Evolutionary conservation across 2,329 filamentous ascomycete species (phyloP).

Genomic region (Pseudogymnoascus sp.): DNA sequence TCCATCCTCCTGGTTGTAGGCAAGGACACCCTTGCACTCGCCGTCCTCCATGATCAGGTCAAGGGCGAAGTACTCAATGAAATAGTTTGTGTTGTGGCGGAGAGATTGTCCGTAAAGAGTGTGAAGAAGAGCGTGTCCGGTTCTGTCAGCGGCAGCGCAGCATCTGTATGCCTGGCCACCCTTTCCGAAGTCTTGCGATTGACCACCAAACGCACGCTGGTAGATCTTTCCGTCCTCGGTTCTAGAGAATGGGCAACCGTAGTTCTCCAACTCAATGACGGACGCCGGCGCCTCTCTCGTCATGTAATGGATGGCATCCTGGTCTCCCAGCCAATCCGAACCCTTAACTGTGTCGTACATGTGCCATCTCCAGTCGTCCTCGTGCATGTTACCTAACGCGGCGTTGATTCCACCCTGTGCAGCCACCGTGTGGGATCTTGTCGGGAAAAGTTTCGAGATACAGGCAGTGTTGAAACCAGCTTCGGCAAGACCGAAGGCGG

Average conservation of each 20-base stretch:
- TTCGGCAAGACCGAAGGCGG: slow-evolving; percentile 78
- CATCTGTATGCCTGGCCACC: slow-evolving; percentile 97
- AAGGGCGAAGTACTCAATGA: slow-evolving; percentile 97
- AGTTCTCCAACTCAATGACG: slow-evolving; percentile 93
- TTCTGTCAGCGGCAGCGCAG: slow-evolving; percentile 92
- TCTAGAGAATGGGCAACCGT: slow-evolving; percentile 92
- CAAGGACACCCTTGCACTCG: slow-evolving; percentile 90
- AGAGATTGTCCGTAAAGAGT: slow-evolving; percentile 97
- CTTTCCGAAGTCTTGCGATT: slow-evolving; percentile 90
- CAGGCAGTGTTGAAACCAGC: slow-evolving; percentile 85
- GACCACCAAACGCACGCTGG: slow-evolving; percentile 96
- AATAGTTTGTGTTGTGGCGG: slow-evolving; percentile 98
- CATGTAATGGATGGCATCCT: slow-evolving; percentile 98
- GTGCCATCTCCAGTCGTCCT: slow-evolving; percentile 98
- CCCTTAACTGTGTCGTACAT: slow-evolving; percentile 99
- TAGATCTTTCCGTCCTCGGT: slow-evolving; percentile 97
- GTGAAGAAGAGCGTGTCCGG: slow-evolving; percentile 93
- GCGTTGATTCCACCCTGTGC: slow-evolving; percentile 81
- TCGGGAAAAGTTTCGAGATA: slow-evolving; percentile 81
- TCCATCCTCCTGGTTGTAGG: slow-evolving; percentile 98
- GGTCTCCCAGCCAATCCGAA: slow-evolving; percentile 93
- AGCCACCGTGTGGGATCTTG: slow-evolving; percentile 75
- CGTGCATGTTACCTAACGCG: slow-evolving; percentile 89
- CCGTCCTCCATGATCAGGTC: slow-evolving; percentile 97
- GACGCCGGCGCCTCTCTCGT: slow-evolving; percentile 85